Conservation (phyloP, 78 protist genomes). For the Dictyostelium purpureum region DNA sequence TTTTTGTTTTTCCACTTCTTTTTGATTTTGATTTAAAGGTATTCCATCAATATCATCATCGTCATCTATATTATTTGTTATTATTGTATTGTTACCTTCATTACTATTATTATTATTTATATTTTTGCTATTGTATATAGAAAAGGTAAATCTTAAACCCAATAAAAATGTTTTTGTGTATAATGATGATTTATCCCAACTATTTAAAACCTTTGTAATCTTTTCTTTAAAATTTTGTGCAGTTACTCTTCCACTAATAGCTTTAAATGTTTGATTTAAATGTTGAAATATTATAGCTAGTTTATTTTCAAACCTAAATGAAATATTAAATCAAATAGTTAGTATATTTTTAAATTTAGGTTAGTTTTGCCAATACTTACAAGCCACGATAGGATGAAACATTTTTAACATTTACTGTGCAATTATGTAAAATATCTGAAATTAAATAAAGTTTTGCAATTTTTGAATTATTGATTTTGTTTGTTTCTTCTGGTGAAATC, state of each 20-base stretch:
- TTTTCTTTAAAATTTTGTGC: conserved; percentile 64
- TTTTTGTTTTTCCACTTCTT: neutral
- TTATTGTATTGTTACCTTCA: neutral
- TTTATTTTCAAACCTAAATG: conserved; percentile 35
- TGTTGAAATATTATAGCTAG: conserved; percentile 22
- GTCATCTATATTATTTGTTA: neutral
- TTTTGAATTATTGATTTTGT: no score
- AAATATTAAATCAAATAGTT: neutral
- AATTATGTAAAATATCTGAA: conserved; percentile 56
- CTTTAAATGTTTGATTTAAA: neutral
- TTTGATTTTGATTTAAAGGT: neutral
- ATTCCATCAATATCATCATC: conserved; percentile 74
- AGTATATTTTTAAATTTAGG: neutral
- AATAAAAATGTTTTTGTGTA: conserved; percentile 24
- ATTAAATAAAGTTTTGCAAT: conserved; percentile 34
- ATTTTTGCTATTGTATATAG: neutral
- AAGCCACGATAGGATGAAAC: conserved; percentile 62
- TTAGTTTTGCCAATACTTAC: neutral
- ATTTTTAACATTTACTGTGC: conserved; percentile 57
- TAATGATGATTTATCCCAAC: conserved; percentile 55
- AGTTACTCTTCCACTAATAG: conserved; percentile 46
- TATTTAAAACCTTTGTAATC: conserved; percentile 12
- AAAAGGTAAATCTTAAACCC: conserved; percentile 57
- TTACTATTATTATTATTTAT: neutral
- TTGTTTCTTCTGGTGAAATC: no score